These are phyloP conservation scores for Tulasnella sp. DNA, from an alignment of 768 basidiomycete genomes.

Conservation along the genomic window DNA sequence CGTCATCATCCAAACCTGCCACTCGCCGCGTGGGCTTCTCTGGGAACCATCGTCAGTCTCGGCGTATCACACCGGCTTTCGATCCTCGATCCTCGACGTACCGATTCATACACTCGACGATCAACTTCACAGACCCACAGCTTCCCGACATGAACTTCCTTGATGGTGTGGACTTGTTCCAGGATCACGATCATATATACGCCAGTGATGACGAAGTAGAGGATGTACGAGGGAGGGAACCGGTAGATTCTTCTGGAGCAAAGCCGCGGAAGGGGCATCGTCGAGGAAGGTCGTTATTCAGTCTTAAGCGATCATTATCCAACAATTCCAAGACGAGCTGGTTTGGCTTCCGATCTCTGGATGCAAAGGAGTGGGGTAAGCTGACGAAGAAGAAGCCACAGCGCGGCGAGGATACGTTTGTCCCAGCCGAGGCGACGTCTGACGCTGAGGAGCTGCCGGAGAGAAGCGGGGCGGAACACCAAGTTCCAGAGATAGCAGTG, in stretches of 20 bases:
- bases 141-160: conserved; percentile 10
- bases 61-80: conserved; percentile 4
- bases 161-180: not conserved
- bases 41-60: not conserved
- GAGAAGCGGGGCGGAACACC: too few species aligned
- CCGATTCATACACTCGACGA: conserved; percentile 4
- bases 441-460: too few species aligned
- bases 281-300: not conserved
- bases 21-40: not conserved
- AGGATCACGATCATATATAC: too few species aligned
- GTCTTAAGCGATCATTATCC: not conserved
- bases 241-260: not conserved
- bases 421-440: too few species aligned
- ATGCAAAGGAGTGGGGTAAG: too few species aligned
- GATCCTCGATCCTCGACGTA: conserved; percentile 12
- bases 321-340: not conserved
- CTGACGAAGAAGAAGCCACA: too few species aligned
- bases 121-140: conserved; percentile 4
- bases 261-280: not conserved
- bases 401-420: too few species aligned
- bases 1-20: too few species aligned
- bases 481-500: too few species aligned
- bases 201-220: not conserved
- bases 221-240: not conserved
- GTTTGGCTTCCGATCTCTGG: not conserved